Evolutionary conservation across 495 filamentous ascomycete species (phyloP), one percentile per base, ranked within the genome.

Genomic region (Annulohypoxylon nitens): DNA sequence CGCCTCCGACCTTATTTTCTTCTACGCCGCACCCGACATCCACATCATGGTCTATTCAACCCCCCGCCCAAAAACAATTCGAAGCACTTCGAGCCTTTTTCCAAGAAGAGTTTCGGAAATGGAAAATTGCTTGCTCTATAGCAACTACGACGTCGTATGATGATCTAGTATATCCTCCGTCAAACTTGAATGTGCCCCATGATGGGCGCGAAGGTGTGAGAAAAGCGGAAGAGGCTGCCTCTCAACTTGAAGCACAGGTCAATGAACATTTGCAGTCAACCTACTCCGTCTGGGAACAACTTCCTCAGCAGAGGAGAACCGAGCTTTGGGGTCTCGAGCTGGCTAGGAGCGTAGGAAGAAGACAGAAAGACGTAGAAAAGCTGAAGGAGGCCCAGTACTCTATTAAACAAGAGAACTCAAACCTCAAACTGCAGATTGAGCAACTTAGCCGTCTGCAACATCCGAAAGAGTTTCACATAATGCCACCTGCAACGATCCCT

Each of bases 241-340:
- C 84, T 3, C 78, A 85, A 41, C 85, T 91, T 48, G 88, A 89
- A 69, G 84, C 88, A 59, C 88, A 91, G 71, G 85, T 91, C 20
- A 84, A 84, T 30, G 82, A 89, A 25, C 94, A 97, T 77, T 75
- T 97, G 1, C 86, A 90, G 20, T 83, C 88, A 11, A 88, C 92
- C 2, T 97, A 87, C 78, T 84, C 86, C 18, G 88, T 92, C 43
- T 97, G 93, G 93, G 85, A 83, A 18, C 79, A 78, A 1, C 82
- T 94, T 1, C 71, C 90, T 1, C 78, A 81, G 8, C 84, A 87
- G 16, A 81, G 89, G 43, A 86, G 86, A 37, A 83, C 85, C 34
- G 89, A 93, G 39, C 78, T 88, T 3, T 97, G 94, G 94, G 88
- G 86, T 34, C 81, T 95, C n/a, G 93, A 95, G 76, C 85, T 93